A percentile compares a stretch with the other conserved stretches of the same genome.
Evolutionary conservation across 1,139 yeast species (phyloP).

Genomic region (Hansenula sp.): DNA sequence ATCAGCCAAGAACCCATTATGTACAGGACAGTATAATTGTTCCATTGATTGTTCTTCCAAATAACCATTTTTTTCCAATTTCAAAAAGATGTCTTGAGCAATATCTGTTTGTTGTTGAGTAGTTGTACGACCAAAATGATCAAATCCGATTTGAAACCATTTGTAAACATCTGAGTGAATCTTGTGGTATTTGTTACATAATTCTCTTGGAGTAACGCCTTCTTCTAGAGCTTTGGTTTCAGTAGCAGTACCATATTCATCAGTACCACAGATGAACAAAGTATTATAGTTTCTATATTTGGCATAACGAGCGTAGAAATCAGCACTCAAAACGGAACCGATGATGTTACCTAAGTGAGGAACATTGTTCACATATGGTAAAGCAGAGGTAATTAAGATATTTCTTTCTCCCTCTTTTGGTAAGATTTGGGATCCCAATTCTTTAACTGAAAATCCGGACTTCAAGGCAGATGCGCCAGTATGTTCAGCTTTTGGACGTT

Average conservation of each 20-base stretch:
- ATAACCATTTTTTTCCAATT: constrained; percentile 67
- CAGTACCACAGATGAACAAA: constrained; percentile 91
- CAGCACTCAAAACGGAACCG: constrained; percentile 94
- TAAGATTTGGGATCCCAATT: constrained; percentile 34
- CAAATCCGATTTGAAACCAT: constrained; percentile 96
- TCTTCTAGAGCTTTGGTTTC: constrained; percentile 98
- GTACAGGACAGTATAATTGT: constrained; percentile 88
- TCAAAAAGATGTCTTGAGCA: constrained; percentile 87
- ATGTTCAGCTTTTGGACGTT: constrained; percentile 39
- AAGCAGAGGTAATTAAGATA: constrained; percentile 87
- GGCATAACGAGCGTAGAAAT: constrained; percentile 86
- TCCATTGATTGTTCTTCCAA: constrained; percentile 85
- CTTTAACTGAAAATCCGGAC: constrained; percentile 37
- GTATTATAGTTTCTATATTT: constrained; percentile 88
- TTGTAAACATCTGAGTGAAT: constrained; percentile 88
- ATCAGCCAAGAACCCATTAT: constrained; percentile 90
- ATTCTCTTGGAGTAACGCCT: constrained; percentile 76
- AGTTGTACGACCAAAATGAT: constrained; percentile 94
- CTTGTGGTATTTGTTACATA: constrained; percentile 86
- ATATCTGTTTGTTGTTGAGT: constrained; percentile 89
- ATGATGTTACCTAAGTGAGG: constrained; percentile 97
- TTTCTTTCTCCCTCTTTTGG: constrained; percentile 76
- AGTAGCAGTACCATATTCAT: constrained; percentile 98
- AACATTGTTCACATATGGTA: constrained; percentile 96
- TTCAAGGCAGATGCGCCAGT: constrained; percentile 54